These are phyloP conservation scores for Adiantum capillusveneris DNA, from an alignment of 75 land plant species.

Conservation along the genomic window DNA sequence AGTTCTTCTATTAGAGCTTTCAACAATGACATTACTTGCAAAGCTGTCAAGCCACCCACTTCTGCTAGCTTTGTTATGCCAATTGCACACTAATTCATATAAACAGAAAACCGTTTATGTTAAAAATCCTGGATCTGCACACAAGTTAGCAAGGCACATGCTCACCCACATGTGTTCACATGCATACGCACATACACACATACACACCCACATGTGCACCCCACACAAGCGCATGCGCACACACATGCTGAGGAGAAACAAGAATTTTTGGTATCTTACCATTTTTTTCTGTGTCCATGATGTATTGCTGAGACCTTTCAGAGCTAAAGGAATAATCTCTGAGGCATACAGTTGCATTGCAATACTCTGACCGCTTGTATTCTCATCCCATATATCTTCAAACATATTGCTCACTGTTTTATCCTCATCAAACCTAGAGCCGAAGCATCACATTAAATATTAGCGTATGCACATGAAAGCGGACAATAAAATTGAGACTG, in stretches of 20 bases:
- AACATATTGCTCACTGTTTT: constrained; percentile 56
- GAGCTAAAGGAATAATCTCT: constrained; percentile 68
- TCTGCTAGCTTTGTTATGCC: no score
- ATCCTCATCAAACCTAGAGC: constrained; percentile 87
- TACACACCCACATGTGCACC: no score
- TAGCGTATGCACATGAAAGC: no score
- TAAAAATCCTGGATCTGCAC: no score
- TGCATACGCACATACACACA: no score
- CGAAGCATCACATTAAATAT: no score
- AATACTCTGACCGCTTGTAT: constrained; percentile 55
- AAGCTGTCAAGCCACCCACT: no score
- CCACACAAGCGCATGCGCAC: constrained; percentile 32
- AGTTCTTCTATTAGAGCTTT: constrained; percentile 64
- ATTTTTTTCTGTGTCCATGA: constrained; percentile 84
- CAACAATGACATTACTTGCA: constrained; percentile 1
- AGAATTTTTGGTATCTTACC: no score
- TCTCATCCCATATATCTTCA: constrained; percentile 96
- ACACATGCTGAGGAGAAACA: constrained; percentile 37
- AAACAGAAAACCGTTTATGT: no score
- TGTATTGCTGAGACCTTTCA: constrained; percentile 54
- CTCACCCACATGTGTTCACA: no score
- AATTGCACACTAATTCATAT: constrained; percentile 17
- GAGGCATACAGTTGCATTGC: constrained; percentile 71
- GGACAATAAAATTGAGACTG: no score
- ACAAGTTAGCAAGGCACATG: no score